phyloP scores from a whole-genome alignment of 2,329 filamentous ascomycete species.

The Aspergillus hortae region DNA sequence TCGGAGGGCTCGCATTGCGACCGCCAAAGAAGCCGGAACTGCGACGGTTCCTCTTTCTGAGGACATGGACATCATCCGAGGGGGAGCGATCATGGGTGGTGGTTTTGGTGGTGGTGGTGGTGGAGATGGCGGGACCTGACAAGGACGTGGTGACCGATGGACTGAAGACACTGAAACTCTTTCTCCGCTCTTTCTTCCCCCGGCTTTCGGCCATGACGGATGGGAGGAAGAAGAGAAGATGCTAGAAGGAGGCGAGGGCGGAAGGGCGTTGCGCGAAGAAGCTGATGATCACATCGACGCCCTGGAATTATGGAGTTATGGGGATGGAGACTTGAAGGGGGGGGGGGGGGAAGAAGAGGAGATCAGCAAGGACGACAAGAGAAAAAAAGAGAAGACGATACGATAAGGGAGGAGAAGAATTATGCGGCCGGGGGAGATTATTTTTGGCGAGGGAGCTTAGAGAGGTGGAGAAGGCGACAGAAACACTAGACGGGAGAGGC shows the following conservation, averaged over 20 bases:
- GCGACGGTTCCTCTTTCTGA: constrained; percentile 33
- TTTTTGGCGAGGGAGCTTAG: constrained; percentile 13
- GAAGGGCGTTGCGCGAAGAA: constrained; percentile 1
- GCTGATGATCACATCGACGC: constrained; percentile 27
- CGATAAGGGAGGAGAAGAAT: constrained; percentile 11
- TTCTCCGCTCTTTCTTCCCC: constrained; percentile 33
- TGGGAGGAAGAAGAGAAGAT: constrained; percentile 6
- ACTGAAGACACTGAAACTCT: constrained; percentile 33
- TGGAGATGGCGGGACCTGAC: constrained; percentile 13
- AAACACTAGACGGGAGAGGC: constrained; percentile 22
- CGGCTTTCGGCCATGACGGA: constrained; percentile 30
- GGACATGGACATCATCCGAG: constrained; percentile 32
- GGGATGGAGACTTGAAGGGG: background rate
- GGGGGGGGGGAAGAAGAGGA: background rate
- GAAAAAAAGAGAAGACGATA: constrained; percentile 7
- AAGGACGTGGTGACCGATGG: constrained; percentile 20
- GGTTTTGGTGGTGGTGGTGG: too few species aligned
- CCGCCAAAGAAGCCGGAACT: constrained; percentile 39
- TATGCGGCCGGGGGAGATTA: constrained; percentile 16
- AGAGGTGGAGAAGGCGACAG: constrained; percentile 15
- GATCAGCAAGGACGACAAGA: background rate
- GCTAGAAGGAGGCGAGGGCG: constrained; percentile 1
- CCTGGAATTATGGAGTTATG: background rate
- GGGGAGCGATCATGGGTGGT: constrained; percentile 31
- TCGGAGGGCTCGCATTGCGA: constrained; percentile 25